Evolutionary conservation across 1,284 basidiomycete genomes (phyloP).

Genomic region (Irpex sp.): DNA sequence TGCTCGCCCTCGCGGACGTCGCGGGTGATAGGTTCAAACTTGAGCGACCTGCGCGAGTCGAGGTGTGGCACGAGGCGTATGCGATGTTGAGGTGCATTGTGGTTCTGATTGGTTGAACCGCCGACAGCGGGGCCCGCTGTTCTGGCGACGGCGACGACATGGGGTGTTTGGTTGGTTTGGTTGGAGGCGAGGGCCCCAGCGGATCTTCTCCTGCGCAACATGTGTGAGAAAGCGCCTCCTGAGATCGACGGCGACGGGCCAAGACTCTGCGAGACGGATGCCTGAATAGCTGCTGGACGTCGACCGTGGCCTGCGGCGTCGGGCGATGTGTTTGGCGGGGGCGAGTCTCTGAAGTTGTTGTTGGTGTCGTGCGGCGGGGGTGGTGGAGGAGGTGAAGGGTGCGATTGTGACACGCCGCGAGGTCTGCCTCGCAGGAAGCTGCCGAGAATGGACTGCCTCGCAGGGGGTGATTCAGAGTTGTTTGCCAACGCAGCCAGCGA

Average conservation of each 20-base stretch:
- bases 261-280: constrained; percentile 22
- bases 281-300: constrained; percentile 29
- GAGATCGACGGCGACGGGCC: constrained; percentile 26
- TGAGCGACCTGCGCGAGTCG: constrained; percentile 84
- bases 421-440: constrained; percentile 36
- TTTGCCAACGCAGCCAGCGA: constrained; percentile 24
- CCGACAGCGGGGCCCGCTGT: constrained; percentile 18
- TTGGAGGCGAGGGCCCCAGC: constrained; percentile 30
- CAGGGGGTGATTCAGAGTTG: constrained; percentile 24
- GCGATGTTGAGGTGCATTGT: constrained; percentile 36
- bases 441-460: constrained; percentile 35
- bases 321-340: constrained; percentile 22
- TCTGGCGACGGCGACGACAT: constrained; percentile 23
- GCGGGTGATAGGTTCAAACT: constrained; percentile 90
- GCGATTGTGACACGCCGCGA: constrained; percentile 36
- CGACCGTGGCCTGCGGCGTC: constrained; percentile 16
- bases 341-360: constrained; percentile 22
- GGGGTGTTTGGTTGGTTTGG: constrained; percentile 25
- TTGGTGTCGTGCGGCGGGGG: constrained; percentile 14
- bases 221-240: constrained; percentile 28
- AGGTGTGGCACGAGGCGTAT: constrained; percentile 93
- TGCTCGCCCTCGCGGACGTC: constrained; percentile 71
- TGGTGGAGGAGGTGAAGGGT: constrained; percentile 28
- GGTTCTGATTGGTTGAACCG: not conserved
- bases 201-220: constrained; percentile 34